A percentile compares a stretch with the other conserved stretches of the same genome.
Evolutionary conservation across 208 protist species (phyloP).

Genomic region (Entamoeba histolytica): DNA sequence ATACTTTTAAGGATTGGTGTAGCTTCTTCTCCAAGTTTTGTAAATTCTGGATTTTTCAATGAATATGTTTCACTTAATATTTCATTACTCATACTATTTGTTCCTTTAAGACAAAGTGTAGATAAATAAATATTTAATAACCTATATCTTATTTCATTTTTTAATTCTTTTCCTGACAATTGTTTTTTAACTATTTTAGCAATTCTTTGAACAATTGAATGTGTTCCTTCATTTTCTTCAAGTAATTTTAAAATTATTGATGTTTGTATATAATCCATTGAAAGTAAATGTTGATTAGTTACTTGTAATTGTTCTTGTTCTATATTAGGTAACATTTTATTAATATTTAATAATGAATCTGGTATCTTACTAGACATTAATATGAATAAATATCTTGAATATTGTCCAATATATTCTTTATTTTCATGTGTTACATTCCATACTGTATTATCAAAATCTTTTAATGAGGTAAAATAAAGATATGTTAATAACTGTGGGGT

Average conservation of each 20-base stretch:
- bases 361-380: not conserved
- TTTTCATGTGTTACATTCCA: not conserved
- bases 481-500: not conserved
- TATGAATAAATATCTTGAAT: not conserved
- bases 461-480: not conserved
- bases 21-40: not conserved
- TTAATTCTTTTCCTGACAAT: not conserved
- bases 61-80: not conserved
- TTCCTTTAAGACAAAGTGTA: not conserved
- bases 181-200: not conserved
- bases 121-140: not conserved
- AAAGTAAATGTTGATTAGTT: not conserved
- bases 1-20: not conserved
- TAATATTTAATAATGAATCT: not conserved
- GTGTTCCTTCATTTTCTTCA: not conserved
- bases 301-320: not conserved
- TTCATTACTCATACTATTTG: not conserved
- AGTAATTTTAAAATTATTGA: not conserved
- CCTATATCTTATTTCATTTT: not conserved
- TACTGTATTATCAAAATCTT: not conserved
- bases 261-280: not conserved
- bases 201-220: not conserved
- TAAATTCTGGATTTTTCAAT: not conserved
- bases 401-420: not conserved
- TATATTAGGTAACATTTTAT: not conserved